A percentile compares a stretch with the other conserved stretches of the same genome.
These are phyloP conservation scores for Cyberlindnera lachancei DNA, from an alignment of 805 yeast genomes.

Conservation along the genomic window DNA sequence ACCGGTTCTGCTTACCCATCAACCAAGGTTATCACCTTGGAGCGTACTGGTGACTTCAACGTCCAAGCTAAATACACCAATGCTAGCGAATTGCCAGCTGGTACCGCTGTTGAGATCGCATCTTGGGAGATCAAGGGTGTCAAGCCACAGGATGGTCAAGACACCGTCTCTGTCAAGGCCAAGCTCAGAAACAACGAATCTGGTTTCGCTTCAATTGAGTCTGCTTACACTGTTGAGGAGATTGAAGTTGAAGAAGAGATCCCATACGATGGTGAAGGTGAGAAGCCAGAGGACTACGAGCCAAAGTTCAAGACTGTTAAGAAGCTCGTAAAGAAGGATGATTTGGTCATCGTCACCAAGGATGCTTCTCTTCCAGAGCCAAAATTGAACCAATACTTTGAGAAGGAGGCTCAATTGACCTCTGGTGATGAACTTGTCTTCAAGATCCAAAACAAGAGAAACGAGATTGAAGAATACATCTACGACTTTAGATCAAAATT, in stretches of 20 bases:
- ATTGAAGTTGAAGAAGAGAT: constrained; percentile 81
- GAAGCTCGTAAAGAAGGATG: constrained; percentile 88
- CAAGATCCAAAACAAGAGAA: constrained; percentile 98
- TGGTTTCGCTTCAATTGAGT: constrained; percentile 88
- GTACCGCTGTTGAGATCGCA: constrained; percentile 59
- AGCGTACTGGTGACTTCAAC: constrained; percentile 83
- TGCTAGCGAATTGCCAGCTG: constrained; percentile 63
- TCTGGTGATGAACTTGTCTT: constrained; percentile 94
- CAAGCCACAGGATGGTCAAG: constrained; percentile 67
- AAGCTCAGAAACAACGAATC: constrained; percentile 96
- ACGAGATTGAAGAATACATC: constrained; percentile 96
- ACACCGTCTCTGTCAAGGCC: constrained; percentile 76
- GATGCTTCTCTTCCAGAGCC: constrained; percentile 56
- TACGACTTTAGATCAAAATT: constrained; percentile 95
- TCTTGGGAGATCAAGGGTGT: constrained; percentile 87
- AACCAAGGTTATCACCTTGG: constrained; percentile 89
- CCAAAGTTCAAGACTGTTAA: constrained; percentile 86
- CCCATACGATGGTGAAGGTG: constrained; percentile 54
- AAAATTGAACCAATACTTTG: constrained; percentile 55
- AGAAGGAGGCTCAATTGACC: constrained; percentile 76
- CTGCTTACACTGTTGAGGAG: constrained; percentile 93
- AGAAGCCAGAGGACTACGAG: constrained; percentile 77
- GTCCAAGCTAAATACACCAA: constrained; percentile 82
- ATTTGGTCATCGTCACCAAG: constrained; percentile 51
- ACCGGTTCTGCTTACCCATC: constrained; percentile 88